Evolutionary conservation across 441 rosid species (phyloP), one percentile per base, ranked within the genome.

Genomic region (Breynia disticha): DNA sequence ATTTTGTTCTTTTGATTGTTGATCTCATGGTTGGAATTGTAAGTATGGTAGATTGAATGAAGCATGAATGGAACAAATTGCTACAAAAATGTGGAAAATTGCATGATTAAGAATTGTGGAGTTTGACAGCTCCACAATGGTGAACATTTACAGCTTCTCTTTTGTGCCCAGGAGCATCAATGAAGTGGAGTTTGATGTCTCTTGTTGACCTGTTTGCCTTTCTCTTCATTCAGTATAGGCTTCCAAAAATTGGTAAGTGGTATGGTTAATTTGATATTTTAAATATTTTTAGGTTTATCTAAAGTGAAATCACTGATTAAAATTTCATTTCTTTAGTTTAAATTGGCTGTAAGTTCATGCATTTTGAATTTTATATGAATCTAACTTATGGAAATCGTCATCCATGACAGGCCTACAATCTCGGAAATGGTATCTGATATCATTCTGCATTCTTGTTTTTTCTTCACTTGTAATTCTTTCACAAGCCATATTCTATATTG

Each of bases 181-280:
- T 70, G 13, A 70, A 71, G 60, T 70, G 76, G 85, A 76, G 74
- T 61, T 56, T 79, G 66, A 66, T 79, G 18, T 76, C 85, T 62
- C 65, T 79, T 61, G 73, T 52, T 21, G 68, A 76, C 66, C 60
- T 79, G 59, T 55, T 50, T 18, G 69, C 72, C 46, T 76, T 76
- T 70, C 75, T 79, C 48, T 51, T 67, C 52, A 44, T 76, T 57
- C 85, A 76, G 59, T 72, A 74, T 43, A 54, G 48, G 64, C 75
- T 76, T 32, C 79, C 76, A 42, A 75, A 58, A 66, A 57, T 57
- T 15, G 80, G 85, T 79, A 70, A 60, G 50, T 44, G 8, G 15
- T 38, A 41, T 41, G n/a, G 10, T 41, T 11, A 3, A 41, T 41
- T 41, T 41, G 9, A 41, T 0, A 15, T 3, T 0, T 41, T 37